Conservation (phyloP, 805 yeast genomes). For the Candida coleopterorum region DNA sequence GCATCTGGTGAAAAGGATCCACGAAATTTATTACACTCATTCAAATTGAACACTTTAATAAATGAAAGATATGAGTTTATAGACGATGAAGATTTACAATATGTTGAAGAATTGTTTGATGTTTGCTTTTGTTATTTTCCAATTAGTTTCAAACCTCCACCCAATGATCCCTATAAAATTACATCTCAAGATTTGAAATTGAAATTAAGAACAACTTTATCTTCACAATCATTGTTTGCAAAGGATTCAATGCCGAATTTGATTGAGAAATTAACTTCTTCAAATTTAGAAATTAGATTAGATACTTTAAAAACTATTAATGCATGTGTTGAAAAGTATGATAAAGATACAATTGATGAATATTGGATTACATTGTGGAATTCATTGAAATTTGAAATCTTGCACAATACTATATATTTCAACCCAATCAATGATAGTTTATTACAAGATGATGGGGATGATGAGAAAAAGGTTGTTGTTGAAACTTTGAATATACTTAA, state of each 20-base stretch:
- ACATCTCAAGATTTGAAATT: conserved; percentile 67
- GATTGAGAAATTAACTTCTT: conserved; percentile 72
- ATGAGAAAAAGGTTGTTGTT: conserved; percentile 31
- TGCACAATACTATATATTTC: conserved; percentile 47
- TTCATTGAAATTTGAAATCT: conserved; percentile 81
- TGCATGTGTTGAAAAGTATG: conserved; percentile 51
- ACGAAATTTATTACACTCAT: conserved; percentile 69
- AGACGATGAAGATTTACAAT: conserved; percentile 20
- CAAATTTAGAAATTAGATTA: conserved; percentile 65
- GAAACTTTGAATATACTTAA: conserved; percentile 34
- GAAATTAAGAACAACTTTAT: conserved; percentile 56
- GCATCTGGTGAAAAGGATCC: conserved; percentile 95
- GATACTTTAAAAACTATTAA: conserved; percentile 68
- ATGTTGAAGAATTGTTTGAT: conserved; percentile 77
- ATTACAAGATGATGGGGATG: conserved; percentile 26
- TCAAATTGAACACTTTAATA: conserved; percentile 49
- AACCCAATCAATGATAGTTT: conserved; percentile 19
- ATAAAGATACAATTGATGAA: conserved; percentile 45
- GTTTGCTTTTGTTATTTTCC: conserved; percentile 94
- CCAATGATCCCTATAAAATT: conserved; percentile 80
- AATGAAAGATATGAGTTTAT: conserved; percentile 33
- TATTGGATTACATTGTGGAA: conserved; percentile 81
- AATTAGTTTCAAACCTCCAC: conserved; percentile 88
- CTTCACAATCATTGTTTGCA: conserved; percentile 59
- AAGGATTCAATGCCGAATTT: conserved; percentile 72